Evolutionary conservation across 164 flowering plant species (phyloP).

Genomic region (Sextonia rubra): DNA sequence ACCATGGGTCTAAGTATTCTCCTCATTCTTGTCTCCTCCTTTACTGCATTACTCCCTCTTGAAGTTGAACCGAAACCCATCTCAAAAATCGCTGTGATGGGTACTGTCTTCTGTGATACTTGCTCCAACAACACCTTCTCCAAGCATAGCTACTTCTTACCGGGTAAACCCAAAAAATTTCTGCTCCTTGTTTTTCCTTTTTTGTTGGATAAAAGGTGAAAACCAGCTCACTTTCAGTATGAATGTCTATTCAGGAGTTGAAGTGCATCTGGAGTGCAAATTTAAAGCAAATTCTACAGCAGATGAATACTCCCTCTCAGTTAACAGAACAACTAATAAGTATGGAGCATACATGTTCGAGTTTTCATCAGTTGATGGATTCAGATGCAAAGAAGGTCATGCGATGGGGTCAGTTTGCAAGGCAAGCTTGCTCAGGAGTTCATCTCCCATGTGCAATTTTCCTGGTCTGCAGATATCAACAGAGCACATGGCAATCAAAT

Average conservation of each 20-base stretch:
- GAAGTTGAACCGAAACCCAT: slow-evolving; percentile 17
- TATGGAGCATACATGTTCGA: slow-evolving; percentile 55
- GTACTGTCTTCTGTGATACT: slow-evolving; percentile 77
- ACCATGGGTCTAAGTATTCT: slow-evolving; percentile 1
- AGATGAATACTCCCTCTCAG: slow-evolving; percentile 43
- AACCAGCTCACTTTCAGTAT: not conserved
- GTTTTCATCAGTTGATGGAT: slow-evolving; percentile 51
- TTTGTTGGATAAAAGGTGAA: not conserved
- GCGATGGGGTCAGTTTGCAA: not conserved
- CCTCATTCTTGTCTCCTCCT: not conserved
- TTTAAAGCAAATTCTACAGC: slow-evolving; percentile 46
- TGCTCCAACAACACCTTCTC: slow-evolving; percentile 88
- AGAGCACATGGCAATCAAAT: slow-evolving; percentile 3
- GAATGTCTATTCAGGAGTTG: slow-evolving; percentile 39
- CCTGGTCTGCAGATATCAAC: slow-evolving; percentile 1
- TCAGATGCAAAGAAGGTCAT: slow-evolving; percentile 39
- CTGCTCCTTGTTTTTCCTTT: not conserved
- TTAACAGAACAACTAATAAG: slow-evolving; percentile 57
- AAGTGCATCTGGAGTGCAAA: slow-evolving; percentile 60
- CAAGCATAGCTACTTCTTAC: slow-evolving; percentile 84
- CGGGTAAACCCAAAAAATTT: slow-evolving; percentile 41
- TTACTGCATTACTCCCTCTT: not conserved
- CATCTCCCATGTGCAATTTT: not conserved
- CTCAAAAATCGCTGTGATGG: slow-evolving; percentile 67
- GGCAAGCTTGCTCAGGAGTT: not conserved